A percentile compares a stretch with the other conserved stretches of the same genome.
Conservation (phyloP, 78 protist genomes). For the Dictyostelium citrinum region DNA sequence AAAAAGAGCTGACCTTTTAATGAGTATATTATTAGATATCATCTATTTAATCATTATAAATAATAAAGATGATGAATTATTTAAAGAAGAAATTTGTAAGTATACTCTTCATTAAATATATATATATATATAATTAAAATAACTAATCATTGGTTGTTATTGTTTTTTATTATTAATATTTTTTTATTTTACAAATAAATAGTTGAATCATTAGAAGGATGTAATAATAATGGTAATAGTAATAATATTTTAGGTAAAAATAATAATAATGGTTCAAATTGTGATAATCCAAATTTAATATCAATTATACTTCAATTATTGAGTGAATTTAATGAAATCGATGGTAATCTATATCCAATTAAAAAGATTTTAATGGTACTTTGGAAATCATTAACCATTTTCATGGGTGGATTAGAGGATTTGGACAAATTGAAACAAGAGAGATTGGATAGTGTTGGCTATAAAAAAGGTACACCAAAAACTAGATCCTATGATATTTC, state of each 20-base stretch:
- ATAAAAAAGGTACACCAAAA: slow-evolving; percentile 27
- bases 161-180: not conserved
- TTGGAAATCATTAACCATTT: slow-evolving; percentile 18
- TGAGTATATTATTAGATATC: slow-evolving; percentile 32
- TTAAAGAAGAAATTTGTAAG: slow-evolving; percentile 9
- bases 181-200: not conserved
- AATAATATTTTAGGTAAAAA: not conserved
- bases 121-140: not conserved
- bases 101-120: too few species aligned
- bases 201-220: slow-evolving; percentile 12
- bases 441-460: not conserved
- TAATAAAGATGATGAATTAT: slow-evolving; percentile 38
- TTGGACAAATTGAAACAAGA: slow-evolving; percentile 2
- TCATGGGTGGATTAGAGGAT: slow-evolving; percentile 27
- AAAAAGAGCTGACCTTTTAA: slow-evolving; percentile 59
- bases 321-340: slow-evolving; percentile 33
- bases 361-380: slow-evolving; percentile 60
- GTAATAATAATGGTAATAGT: not conserved
- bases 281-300: not conserved
- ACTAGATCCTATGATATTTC: slow-evolving; percentile 23
- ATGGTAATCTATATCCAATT: slow-evolving; percentile 51
- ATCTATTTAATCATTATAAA: slow-evolving; percentile 26
- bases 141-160: too few species aligned
- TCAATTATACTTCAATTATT: slow-evolving; percentile 11
- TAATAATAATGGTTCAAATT: not conserved